A percentile compares a stretch with the other conserved stretches of the same genome.
phyloP scores from a whole-genome alignment of 2,329 filamentous ascomycete species.

The Xylariaceae sp. region DNA sequence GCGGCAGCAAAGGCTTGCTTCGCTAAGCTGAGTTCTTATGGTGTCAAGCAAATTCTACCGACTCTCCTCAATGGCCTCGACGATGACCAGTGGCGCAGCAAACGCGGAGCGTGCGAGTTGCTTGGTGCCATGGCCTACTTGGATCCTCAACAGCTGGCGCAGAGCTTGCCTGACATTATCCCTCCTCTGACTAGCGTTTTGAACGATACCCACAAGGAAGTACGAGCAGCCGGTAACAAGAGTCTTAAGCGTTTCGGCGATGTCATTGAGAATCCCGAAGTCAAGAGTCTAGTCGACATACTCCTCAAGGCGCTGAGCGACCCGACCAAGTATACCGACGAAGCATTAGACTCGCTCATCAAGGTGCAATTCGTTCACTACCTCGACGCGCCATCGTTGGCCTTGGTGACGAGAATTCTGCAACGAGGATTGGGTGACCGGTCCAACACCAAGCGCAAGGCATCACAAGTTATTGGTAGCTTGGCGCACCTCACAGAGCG shows the following conservation, averaged over 20 bases:
- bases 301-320: conserved; percentile 95
- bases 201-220: conserved; percentile 98
- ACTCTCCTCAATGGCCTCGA: conserved; percentile 88
- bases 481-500: conserved; percentile 94
- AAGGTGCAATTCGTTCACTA: conserved; percentile 99
- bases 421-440: conserved; percentile 87
- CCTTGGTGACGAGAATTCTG: conserved; percentile 88
- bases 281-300: conserved; percentile 86
- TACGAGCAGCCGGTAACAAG: conserved; percentile 84
- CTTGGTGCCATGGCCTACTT: conserved; percentile 98
- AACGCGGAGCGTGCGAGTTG: conserved; percentile 95
- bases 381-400: conserved; percentile 92
- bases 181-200: conserved; percentile 89
- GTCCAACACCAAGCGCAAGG: conserved; percentile 92
- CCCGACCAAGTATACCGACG: conserved; percentile 93
- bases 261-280: conserved; percentile 95
- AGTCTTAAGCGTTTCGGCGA: conserved; percentile 97
- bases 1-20: conserved; percentile 95
- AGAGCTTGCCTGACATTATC: conserved; percentile 92
- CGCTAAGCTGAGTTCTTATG: conserved; percentile 85
- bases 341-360: conserved; percentile 87
- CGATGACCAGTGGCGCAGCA: conserved; percentile 95
- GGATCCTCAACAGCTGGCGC: conserved; percentile 87
- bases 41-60: conserved; percentile 90
- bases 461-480: conserved; percentile 95